Evolutionary conservation across 2,329 filamentous ascomycete genomes (phyloP).

Genomic region (Alternaria arborescens): DNA sequence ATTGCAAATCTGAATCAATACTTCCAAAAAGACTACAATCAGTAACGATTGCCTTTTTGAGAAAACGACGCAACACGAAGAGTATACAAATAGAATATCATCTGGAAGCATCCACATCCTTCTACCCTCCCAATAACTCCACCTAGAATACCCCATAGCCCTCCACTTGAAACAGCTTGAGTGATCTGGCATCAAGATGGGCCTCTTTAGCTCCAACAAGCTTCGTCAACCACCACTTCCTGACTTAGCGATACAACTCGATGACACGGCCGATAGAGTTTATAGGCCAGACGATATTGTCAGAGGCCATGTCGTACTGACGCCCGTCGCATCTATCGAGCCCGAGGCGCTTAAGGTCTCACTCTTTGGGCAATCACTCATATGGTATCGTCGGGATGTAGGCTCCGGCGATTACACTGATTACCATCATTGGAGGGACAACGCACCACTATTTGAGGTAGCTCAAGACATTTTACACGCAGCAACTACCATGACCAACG

Average conservation of each 20-base stretch:
- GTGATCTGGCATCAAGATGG: conserved; percentile 19
- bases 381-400: background rate
- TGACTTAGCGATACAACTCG: conserved; percentile 24
- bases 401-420: conserved; percentile 2
- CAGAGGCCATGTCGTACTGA: conserved; percentile 26
- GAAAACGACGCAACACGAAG: background rate
- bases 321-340: conserved; percentile 19
- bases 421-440: conserved; percentile 36
- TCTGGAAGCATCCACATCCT: background rate
- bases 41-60: no score
- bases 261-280: conserved; percentile 21
- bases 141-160: background rate
- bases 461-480: conserved; percentile 21
- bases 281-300: conserved; percentile 33
- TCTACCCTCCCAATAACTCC: background rate
- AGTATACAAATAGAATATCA: background rate
- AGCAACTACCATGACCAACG: background rate
- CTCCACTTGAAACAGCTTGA: background rate
- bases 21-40: no score
- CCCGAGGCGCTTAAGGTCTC: conserved; percentile 32
- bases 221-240: conserved; percentile 25
- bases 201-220: conserved; percentile 28
- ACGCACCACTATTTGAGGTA: conserved; percentile 32
- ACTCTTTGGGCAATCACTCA: conserved; percentile 26
- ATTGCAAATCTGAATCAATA: no score